A percentile compares a stretch with the other conserved stretches of the same genome.
Evolutionary conservation across 2,329 filamentous ascomycete genomes (phyloP).

Genomic region (Fusarium sp.): DNA sequence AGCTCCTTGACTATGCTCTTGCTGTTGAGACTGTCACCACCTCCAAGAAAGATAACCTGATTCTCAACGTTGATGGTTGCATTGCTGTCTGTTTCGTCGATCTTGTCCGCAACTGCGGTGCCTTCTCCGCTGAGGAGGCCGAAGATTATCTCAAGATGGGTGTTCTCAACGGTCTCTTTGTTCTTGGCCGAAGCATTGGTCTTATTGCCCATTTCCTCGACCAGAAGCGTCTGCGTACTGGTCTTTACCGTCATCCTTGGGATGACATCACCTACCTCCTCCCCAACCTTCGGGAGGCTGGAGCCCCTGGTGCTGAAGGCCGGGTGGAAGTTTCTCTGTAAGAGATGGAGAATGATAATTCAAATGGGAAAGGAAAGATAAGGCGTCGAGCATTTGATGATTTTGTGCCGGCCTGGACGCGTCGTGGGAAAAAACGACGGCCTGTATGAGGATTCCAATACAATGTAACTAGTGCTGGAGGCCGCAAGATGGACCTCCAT

Average conservation of each 20-base stretch:
- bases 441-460: constrained; percentile 52
- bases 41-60: constrained; percentile 99
- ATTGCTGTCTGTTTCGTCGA: constrained; percentile 99
- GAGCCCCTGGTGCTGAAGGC: constrained; percentile 78
- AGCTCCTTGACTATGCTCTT: constrained; percentile 98
- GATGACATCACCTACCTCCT: constrained; percentile 97
- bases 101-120: constrained; percentile 95
- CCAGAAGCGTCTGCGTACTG: constrained; percentile 98
- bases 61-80: constrained; percentile 98
- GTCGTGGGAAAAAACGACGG: constrained; percentile 41
- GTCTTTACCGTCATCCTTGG: constrained; percentile 99
- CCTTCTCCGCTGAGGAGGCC: constrained; percentile 94
- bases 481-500: constrained; percentile 46
- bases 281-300: constrained; percentile 77
- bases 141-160: constrained; percentile 99
- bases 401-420: constrained; percentile 43
- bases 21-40: constrained; percentile 98
- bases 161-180: constrained; percentile 99
- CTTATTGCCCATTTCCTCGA: constrained; percentile 99
- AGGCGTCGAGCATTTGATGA: constrained; percentile 49
- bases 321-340: constrained; percentile 89
- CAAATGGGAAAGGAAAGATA: constrained; percentile 40
- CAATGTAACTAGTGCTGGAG: constrained; percentile 49
- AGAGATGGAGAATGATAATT: constrained; percentile 42
- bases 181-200: constrained; percentile 96